A percentile compares a stretch with the other conserved stretches of the same genome.
These are phyloP conservation scores for Rhynchospora breviuscula DNA, from an alignment of 176 grass and related monocot species.

Conservation along the genomic window DNA sequence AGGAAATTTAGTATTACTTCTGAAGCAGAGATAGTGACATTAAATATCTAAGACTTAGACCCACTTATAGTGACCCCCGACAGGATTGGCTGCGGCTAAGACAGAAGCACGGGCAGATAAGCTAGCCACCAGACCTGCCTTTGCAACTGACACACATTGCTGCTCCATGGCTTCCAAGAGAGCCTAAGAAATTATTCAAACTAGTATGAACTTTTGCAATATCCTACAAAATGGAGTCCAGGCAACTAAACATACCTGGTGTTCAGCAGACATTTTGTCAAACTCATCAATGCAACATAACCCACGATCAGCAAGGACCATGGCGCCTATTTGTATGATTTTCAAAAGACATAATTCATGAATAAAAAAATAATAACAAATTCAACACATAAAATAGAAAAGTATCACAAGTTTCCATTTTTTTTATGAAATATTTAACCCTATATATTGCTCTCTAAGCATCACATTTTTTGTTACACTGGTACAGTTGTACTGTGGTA, in stretches of 20 bases:
- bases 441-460: background rate
- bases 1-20: background rate
- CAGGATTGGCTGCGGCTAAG: conserved; percentile 91
- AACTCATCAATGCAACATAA: conserved; percentile 95
- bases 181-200: conserved; percentile 60
- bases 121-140: conserved; percentile 94
- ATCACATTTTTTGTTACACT: background rate
- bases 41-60: conserved; percentile 40
- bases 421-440: background rate
- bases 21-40: background rate
- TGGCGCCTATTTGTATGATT: conserved; percentile 59
- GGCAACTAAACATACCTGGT: conserved; percentile 52
- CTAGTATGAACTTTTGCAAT: conserved; percentile 13
- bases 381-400: background rate
- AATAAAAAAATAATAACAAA: background rate
- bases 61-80: conserved; percentile 90
- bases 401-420: background rate
- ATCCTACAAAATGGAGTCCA: background rate
- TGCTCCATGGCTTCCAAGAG: conserved; percentile 98
- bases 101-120: conserved; percentile 83
- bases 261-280: conserved; percentile 91
- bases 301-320: conserved; percentile 91
- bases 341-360: background rate
- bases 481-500: background rate
- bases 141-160: conserved; percentile 96